These are phyloP conservation scores for Fusarium armeniacum DNA, from an alignment of 2,329 filamentous ascomycete species.

Conservation along the genomic window DNA sequence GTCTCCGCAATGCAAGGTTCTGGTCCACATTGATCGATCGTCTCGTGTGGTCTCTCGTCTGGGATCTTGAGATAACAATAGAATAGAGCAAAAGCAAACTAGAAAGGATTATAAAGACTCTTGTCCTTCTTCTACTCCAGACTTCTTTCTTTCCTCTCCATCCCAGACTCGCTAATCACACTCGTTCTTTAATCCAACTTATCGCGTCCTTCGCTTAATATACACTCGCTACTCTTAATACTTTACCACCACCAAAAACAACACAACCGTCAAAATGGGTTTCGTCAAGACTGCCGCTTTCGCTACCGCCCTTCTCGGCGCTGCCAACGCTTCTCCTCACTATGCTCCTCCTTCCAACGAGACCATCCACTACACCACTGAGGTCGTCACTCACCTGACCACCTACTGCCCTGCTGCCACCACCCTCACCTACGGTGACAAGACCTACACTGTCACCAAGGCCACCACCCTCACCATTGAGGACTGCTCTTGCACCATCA, in stretches of 20 bases:
- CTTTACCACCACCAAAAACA: background rate
- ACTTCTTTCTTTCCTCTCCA: background rate
- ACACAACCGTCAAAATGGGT: slow-evolving; percentile 41
- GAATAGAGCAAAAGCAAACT: background rate
- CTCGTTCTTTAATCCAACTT: slow-evolving; percentile 18
- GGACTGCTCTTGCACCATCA: slow-evolving; percentile 74
- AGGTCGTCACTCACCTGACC: slow-evolving; percentile 73
- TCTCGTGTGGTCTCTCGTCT: background rate
- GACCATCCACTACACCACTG: slow-evolving; percentile 67
- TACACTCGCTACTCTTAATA: slow-evolving; percentile 25
- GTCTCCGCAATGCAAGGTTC: slow-evolving; percentile 12
- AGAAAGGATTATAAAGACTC: slow-evolving; percentile 15
- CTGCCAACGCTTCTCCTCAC: slow-evolving; percentile 38
- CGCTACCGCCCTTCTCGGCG: slow-evolving; percentile 36
- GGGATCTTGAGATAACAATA: slow-evolving; percentile 12
- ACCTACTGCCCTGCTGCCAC: slow-evolving; percentile 77
- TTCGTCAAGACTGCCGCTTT: slow-evolving; percentile 41
- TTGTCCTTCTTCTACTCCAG: background rate
- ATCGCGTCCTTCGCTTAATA: slow-evolving; percentile 15
- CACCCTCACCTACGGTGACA: slow-evolving; percentile 68
- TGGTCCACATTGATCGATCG: slow-evolving; percentile 17
- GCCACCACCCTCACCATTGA: slow-evolving; percentile 75
- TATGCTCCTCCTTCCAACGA: slow-evolving; percentile 39
- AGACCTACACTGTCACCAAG: slow-evolving; percentile 75
- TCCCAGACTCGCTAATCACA: slow-evolving; percentile 18